Percentiles rank a stretch among this genome's conserved stretches.
These are phyloP conservation scores for Gonapodya prolifera DNA, from an alignment of 192 early-diverging fungal genomes.

Conservation along the genomic window DNA sequence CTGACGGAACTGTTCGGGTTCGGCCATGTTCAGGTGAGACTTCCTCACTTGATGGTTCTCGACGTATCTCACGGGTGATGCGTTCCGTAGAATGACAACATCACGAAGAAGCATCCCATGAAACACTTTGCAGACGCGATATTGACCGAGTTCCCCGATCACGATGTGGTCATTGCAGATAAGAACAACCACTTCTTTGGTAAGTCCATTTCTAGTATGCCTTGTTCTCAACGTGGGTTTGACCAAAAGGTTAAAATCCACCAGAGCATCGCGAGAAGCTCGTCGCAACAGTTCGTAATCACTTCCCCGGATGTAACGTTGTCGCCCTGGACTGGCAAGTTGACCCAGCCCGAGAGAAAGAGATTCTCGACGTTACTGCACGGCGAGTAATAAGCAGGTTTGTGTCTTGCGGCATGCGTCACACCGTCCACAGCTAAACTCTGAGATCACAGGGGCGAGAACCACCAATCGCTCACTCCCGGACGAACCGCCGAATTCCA, in stretches of 20 bases:
- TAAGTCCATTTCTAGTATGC: constrained; percentile 5
- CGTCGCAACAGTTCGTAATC: constrained; percentile 26
- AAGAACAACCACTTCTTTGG: constrained; percentile 9
- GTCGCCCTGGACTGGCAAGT: constrained; percentile 67
- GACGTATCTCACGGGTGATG: neutral
- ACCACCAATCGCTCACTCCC: constrained; percentile 73
- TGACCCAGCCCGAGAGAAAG: constrained; percentile 21
- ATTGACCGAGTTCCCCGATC: constrained; percentile 31
- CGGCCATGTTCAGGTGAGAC: constrained; percentile 49
- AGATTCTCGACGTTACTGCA: constrained; percentile 35
- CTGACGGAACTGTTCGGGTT: constrained; percentile 46
- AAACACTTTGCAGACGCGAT: constrained; percentile 42
- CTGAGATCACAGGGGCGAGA: constrained; percentile 48
- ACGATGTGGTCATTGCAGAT: constrained; percentile 67
- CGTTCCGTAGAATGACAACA: constrained; percentile 53
- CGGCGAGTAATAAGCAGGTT: constrained; percentile 40
- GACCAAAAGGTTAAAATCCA: constrained; percentile 48
- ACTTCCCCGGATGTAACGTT: constrained; percentile 46
- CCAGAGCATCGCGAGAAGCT: constrained; percentile 47
- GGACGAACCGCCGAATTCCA: constrained; percentile 37
- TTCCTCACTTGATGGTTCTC: neutral
- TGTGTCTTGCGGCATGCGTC: neutral
- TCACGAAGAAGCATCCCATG: constrained; percentile 32
- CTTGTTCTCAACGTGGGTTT: constrained; percentile 14
- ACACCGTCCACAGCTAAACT: neutral